A percentile compares a stretch with the other conserved stretches of the same genome.
Evolutionary conservation across 108 stramenopile genomes (phyloP).

Genomic region (Nitzschia sp.): DNA sequence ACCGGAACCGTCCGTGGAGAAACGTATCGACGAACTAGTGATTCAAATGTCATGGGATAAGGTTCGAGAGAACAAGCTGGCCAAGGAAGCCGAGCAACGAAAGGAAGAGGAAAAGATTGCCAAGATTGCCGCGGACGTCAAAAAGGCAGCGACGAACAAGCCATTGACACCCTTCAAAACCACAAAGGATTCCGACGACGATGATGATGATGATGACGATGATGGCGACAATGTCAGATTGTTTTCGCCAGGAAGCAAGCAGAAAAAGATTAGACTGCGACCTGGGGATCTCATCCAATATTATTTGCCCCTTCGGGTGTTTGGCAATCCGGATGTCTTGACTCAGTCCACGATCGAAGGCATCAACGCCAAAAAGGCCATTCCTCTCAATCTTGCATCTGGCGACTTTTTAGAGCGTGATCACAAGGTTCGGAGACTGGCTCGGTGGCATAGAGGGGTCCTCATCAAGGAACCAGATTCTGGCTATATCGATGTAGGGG

Average conservation of each 20-base stretch:
- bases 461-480: not conserved
- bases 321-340: constrained; percentile 8
- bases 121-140: not conserved
- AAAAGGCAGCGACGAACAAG: not conserved
- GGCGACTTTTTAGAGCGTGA: constrained; percentile 11
- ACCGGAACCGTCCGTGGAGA: not conserved
- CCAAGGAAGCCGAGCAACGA: not conserved
- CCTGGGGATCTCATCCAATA: constrained; percentile 21
- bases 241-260: not conserved
- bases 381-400: constrained; percentile 5
- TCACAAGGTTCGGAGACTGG: constrained; percentile 5
- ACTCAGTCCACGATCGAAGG: not conserved
- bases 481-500: not conserved
- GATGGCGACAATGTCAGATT: not conserved
- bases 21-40: not conserved
- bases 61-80: not conserved
- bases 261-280: constrained; percentile 1
- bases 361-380: not conserved
- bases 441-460: not conserved
- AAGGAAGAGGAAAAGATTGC: not conserved
- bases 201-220: not conserved
- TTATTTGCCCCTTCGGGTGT: constrained; percentile 2
- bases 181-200: not conserved
- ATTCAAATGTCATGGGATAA: not conserved
- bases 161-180: not conserved